A percentile compares a stretch with the other conserved stretches of the same genome.
Conservation (phyloP, 208 protist genomes). For the Leishmania guyanensis region DNA sequence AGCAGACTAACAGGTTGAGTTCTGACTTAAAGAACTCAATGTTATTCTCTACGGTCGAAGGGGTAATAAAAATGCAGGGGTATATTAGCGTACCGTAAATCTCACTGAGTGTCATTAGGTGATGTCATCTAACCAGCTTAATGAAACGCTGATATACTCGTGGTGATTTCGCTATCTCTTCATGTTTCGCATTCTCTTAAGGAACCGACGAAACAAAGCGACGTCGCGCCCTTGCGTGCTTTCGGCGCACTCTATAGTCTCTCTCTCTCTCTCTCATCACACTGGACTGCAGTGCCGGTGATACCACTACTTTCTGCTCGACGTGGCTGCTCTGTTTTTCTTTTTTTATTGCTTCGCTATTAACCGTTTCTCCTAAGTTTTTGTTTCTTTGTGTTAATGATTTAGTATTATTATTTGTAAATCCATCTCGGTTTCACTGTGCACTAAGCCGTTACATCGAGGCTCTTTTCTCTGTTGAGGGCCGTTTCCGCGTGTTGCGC, state of each 20-base stretch:
- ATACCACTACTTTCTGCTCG: background rate
- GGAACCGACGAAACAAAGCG: background rate
- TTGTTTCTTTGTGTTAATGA: background rate
- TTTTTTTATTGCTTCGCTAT: background rate
- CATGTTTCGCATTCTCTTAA: background rate
- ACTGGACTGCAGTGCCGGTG: background rate
- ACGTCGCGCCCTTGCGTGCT: background rate
- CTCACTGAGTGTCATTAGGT: background rate
- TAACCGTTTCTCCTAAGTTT: background rate
- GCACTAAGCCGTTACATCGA: background rate
- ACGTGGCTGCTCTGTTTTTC: background rate
- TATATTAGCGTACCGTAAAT: background rate
- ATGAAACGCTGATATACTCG: background rate
- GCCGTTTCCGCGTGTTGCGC: background rate
- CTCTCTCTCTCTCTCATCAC: background rate
- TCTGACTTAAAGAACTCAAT: background rate
- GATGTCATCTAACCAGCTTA: background rate
- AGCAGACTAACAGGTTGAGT: background rate
- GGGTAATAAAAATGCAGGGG: background rate
- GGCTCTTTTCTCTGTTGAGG: background rate
- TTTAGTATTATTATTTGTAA: background rate
- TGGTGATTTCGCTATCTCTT: background rate
- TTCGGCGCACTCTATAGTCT: background rate
- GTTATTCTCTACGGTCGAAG: background rate
- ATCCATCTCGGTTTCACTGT: background rate